Conservation (phyloP, 768 basidiomycete species). For the Trametes maxima region DNA sequence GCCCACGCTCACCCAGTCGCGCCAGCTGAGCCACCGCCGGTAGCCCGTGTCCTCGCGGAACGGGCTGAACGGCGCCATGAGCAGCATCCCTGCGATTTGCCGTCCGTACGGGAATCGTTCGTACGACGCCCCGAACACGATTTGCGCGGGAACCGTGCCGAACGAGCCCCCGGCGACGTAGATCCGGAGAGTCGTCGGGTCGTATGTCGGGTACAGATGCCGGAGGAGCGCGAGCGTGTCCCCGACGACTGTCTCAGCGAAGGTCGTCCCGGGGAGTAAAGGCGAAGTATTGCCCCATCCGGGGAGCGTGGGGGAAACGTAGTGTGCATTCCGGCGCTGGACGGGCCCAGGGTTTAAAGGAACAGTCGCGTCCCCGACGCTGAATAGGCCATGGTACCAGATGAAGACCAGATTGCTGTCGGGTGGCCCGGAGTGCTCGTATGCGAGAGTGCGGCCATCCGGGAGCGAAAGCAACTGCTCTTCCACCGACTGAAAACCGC, state of each 20-base stretch:
- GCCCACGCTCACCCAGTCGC: conserved; percentile 49
- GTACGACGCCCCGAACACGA: conserved; percentile 54
- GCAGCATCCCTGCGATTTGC: conserved; percentile 48
- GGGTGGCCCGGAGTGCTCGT: conserved; percentile 53
- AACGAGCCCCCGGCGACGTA: conserved; percentile 58
- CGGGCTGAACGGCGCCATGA: conserved; percentile 51
- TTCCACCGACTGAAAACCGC: background rate
- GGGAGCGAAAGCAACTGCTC: conserved; percentile 29
- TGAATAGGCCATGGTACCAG: conserved; percentile 59
- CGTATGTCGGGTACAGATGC: conserved; percentile 48
- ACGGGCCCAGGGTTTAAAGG: conserved; percentile 35
- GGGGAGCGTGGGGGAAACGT: conserved; percentile 54
- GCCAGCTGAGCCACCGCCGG: conserved; percentile 47
- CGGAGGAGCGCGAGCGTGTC: conserved; percentile 51
- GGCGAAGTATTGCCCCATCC: conserved; percentile 62
- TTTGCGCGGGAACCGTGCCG: conserved; percentile 57
- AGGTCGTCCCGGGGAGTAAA: conserved; percentile 36
- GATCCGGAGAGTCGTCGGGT: conserved; percentile 40
- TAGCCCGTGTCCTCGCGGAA: conserved; percentile 50
- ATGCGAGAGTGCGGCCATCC: conserved; percentile 53
- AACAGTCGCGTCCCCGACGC: conserved; percentile 46
- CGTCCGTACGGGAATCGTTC: conserved; percentile 53
- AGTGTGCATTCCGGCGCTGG: conserved; percentile 45
- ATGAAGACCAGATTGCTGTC: conserved; percentile 52
- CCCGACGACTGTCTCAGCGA: conserved; percentile 43